Percentiles rank a stretch among this genome's conserved stretches.
Evolutionary conservation across 1,284 basidiomycete species (phyloP).

Genomic region (Nidula niveotomentosa): DNA sequence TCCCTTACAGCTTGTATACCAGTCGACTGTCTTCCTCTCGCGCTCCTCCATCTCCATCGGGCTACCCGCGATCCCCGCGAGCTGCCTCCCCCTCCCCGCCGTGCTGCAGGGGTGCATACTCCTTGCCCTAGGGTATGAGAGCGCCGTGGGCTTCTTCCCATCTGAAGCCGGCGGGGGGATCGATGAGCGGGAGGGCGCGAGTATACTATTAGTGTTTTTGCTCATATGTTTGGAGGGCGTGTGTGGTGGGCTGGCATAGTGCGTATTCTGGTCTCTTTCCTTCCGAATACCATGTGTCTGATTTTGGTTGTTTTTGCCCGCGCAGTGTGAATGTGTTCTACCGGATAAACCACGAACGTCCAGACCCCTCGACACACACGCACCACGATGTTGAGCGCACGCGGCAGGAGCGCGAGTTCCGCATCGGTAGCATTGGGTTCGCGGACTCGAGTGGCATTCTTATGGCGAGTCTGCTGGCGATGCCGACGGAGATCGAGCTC

Average conservation of each 20-base stretch:
- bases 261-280: constrained; percentile 25
- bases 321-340: constrained; percentile 85
- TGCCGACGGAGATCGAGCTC: constrained; percentile 82
- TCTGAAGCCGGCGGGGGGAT: constrained; percentile 20
- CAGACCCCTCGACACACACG: constrained; percentile 31
- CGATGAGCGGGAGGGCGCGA: constrained; percentile 43
- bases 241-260: constrained; percentile 94
- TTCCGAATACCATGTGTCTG: background rate
- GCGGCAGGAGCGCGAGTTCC: constrained; percentile 81
- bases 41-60: constrained; percentile 91
- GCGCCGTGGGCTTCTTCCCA: constrained; percentile 61
- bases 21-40: constrained; percentile 95
- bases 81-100: constrained; percentile 74
- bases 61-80: constrained; percentile 78
- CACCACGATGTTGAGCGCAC: constrained; percentile 52
- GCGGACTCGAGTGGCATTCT: constrained; percentile 79
- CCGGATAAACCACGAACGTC: constrained; percentile 76
- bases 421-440: constrained; percentile 86
- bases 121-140: constrained; percentile 59
- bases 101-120: constrained; percentile 70
- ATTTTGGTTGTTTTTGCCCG: background rate
- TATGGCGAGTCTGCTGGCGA: constrained; percentile 74
- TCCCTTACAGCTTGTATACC: constrained; percentile 67
- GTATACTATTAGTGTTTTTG: constrained; percentile 70
- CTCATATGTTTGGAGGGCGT: constrained; percentile 84